phyloP scores from a whole-genome alignment of 495 filamentous ascomycete genomes.

The Ascobolus immersus region DNA sequence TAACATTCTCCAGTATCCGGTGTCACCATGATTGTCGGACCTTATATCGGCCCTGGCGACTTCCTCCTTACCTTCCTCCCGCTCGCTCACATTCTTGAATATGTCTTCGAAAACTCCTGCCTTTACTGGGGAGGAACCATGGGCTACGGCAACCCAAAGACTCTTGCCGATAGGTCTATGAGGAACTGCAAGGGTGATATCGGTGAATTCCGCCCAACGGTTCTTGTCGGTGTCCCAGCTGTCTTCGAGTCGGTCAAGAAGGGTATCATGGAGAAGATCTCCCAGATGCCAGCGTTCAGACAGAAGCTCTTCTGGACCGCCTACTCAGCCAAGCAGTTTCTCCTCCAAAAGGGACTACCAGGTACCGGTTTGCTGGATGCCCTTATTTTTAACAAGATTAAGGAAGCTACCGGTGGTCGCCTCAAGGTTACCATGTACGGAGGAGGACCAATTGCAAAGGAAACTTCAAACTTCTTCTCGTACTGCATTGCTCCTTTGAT shows the following conservation, averaged over 20 bases:
- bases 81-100: conserved; percentile 85
- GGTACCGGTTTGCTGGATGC: conserved; percentile 46
- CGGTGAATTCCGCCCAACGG: conserved; percentile 68
- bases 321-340: conserved; percentile 53
- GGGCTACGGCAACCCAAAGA: conserved; percentile 90
- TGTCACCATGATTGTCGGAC: conserved; percentile 60
- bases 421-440: conserved; percentile 66
- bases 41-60: conserved; percentile 67
- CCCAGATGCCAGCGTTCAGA: conserved; percentile 42
- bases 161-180: conserved; percentile 68
- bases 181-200: conserved; percentile 92
- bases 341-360: conserved; percentile 52
- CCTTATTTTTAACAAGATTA: conserved; percentile 71
- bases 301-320: conserved; percentile 85
- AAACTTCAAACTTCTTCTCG: conserved; percentile 68
- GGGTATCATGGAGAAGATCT: conserved; percentile 70
- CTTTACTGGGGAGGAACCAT: conserved; percentile 89
- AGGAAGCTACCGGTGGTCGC: conserved; percentile 65
- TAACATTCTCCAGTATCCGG: conserved; percentile 39
- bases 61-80: conserved; percentile 77
- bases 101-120: conserved; percentile 83
- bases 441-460: conserved; percentile 62
- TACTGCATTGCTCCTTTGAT: conserved; percentile 77
- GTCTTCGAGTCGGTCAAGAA: conserved; percentile 99
- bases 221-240: conserved; percentile 83